These are phyloP conservation scores for Fonsecaea pedrosoi DNA, from an alignment of 2,329 filamentous ascomycete genomes.

Conservation along the genomic window DNA sequence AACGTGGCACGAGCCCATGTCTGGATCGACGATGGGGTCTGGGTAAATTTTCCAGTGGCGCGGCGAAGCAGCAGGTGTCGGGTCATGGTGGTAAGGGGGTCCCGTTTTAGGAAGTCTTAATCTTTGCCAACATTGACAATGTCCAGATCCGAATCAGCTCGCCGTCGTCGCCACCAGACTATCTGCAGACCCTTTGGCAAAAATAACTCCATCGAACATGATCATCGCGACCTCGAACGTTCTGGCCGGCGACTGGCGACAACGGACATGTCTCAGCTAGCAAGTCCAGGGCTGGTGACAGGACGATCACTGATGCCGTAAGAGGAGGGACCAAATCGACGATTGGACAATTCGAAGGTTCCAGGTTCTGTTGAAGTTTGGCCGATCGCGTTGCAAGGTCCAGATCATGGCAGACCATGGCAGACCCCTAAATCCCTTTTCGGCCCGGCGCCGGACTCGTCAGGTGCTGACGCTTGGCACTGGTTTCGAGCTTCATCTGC, in stretches of 20 bases:
- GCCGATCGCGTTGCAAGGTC: conserved; percentile 6
- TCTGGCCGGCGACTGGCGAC: not conserved
- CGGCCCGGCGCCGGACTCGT: conserved; percentile 4
- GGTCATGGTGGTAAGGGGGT: not conserved
- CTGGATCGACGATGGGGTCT: conserved; percentile 5
- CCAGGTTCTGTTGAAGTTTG: conserved; percentile 1
- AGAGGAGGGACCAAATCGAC: not conserved
- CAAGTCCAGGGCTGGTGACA: not conserved
- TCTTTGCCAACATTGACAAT: not conserved
- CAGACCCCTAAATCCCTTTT: not conserved
- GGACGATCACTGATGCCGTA: not conserved
- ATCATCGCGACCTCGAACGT: conserved; percentile 5
- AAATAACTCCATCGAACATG: not conserved
- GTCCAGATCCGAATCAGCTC: not conserved
- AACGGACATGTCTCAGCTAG: not conserved
- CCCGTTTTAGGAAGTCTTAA: not conserved
- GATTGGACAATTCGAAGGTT: not conserved
- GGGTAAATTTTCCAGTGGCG: not conserved
- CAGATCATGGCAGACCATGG: conserved; percentile 5
- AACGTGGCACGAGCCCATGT: conserved; percentile 1
- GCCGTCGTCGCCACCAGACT: not conserved
- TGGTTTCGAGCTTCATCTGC: conserved; percentile 5
- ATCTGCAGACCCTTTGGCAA: not conserved
- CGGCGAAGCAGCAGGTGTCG: not conserved
- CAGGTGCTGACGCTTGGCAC: conserved; percentile 22